Evolutionary conservation across 208 protist genomes (phyloP), one percentile per base, ranked within the genome.

Genomic region (Leishmania arabica): DNA sequence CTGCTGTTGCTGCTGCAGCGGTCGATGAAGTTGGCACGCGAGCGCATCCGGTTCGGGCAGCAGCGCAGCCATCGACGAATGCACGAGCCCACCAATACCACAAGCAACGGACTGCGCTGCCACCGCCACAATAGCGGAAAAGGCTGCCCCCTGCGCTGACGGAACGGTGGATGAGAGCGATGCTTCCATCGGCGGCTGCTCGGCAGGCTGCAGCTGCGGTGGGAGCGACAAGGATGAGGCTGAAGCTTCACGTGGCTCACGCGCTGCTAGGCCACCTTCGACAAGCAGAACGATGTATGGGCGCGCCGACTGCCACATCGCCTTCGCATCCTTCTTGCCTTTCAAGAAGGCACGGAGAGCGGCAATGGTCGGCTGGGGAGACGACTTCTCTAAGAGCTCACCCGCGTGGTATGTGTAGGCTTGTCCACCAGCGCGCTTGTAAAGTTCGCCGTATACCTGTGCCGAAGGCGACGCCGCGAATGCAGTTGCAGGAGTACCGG

Each of bases 201-300:
- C 51, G 6, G 34, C 47, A 58, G 34, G 51, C 51, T 76, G 69
- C 47, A 17, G 27, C 21, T 51, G 69, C 40, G 45, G 69, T 54
- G 42, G 11, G 51, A 53, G 69, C 45, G 47, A 17, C 27, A 45
- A 47, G 45, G 69, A 73, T 45, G 45, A 53, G 45, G 21, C 47
- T 73, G 69, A 34, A 3, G 51, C 27, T 31, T 56, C 72, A 47
- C n/a, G 21, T 19, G 17, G 34, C n/a, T n/a, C 72, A 45, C 31
- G 34, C n/a, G 31, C 24, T 15, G 51, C 51, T 34, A 15, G 27
- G 31, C 51, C 72, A 45, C 51, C 53, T 9, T 54, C 42, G 17
- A 65, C 45, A n/a, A 79, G 76, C 27, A 79, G n/a, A n/a, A 79
- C n/a, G 5, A 79, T 68, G 49, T 79, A 71, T 42, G 76, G 76